phyloP scores from a whole-genome alignment of 139 green algal genomes.

The Nannochloris sp. region DNA sequence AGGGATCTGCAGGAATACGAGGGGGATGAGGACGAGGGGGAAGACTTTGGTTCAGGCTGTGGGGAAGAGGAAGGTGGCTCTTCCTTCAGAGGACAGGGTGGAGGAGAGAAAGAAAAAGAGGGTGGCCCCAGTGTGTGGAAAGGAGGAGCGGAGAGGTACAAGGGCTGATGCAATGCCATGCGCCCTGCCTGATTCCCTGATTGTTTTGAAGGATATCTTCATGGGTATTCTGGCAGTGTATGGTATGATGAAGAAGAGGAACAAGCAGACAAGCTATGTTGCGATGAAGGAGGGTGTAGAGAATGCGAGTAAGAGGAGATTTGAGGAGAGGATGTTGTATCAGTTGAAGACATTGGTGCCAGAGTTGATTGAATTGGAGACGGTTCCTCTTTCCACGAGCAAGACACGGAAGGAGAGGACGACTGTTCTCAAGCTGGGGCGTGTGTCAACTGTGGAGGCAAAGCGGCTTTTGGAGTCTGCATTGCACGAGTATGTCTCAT shows the following conservation, averaged over 20 bases:
- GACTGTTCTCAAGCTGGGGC: neutral
- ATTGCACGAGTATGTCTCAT: neutral
- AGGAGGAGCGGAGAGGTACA: too few relatives aligned
- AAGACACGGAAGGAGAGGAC: neutral
- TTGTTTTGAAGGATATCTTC: constrained; percentile 24
- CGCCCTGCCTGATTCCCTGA: neutral
- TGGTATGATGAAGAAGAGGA: constrained; percentile 16
- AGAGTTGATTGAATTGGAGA: constrained; percentile 15
- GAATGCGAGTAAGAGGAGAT: constrained; percentile 15
- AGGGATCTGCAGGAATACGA: too few relatives aligned
- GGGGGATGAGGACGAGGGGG: too few relatives aligned
- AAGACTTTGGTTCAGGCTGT: too few relatives aligned
- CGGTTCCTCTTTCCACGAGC: neutral
- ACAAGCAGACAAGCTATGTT: constrained; percentile 16
- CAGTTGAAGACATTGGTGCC: constrained; percentile 28
- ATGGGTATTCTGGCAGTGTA: constrained; percentile 18
- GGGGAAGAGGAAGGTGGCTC: too few relatives aligned
- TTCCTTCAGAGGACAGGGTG: too few relatives aligned
- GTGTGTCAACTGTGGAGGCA: neutral
- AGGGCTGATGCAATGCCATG: neutral
- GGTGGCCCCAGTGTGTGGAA: too few relatives aligned
- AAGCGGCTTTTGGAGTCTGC: neutral
- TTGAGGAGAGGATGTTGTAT: constrained; percentile 13
- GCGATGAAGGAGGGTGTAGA: constrained; percentile 23
- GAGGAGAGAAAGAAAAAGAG: too few relatives aligned